Evolutionary conservation across 768 basidiomycete genomes (phyloP), one percentile per base, ranked within the genome.

Genomic region (Amanita pallidorosea): DNA sequence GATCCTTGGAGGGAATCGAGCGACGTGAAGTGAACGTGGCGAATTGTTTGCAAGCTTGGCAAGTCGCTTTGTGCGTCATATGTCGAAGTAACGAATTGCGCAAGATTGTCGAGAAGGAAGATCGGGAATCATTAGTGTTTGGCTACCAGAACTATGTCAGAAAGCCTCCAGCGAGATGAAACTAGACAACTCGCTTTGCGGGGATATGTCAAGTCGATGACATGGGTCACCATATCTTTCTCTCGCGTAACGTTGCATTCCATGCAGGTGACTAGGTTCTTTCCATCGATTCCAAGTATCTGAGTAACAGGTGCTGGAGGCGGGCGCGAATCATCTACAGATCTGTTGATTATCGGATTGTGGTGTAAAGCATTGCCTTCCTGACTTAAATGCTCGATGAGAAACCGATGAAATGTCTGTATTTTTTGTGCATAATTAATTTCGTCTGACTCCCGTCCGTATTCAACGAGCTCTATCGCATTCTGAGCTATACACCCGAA

Each of bases 401-500:
- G 74, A 70, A 96, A 97, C 18, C 95, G 83, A 63, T 97, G 92
- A 72, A 97, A 97, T 13, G 80, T 79, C 65, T 97, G 96, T 37
- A 98, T 97, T 70, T 90, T 85, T 46, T 86, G 81, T 0, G 81
- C 83, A 57, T 97, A 91, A 57, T 88, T 82, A 36, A 83, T 74
- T 56, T 80, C 80, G n/a, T 71, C 70, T 8, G 74, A 70, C 56
- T 93, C 88, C 42, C 84, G 75, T 11, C 88, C 88, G 52, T 86
- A 88, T 60, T 98, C 96, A 53, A 95, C 79, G 37, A 99, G 73
- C 47, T 93, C 92, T 34, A 96, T 81, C 11, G 88, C 83, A 56
- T 88, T 86, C 37, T 78, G 72, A 22, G 72, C 85, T 88, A 50
- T 15, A 35, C 18, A 51, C 3, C 27, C 29, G 9, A 23, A 27